phyloP scores from a whole-genome alignment of 2,329 filamentous ascomycete genomes.

The Malbranchea cinnamomea region DNA sequence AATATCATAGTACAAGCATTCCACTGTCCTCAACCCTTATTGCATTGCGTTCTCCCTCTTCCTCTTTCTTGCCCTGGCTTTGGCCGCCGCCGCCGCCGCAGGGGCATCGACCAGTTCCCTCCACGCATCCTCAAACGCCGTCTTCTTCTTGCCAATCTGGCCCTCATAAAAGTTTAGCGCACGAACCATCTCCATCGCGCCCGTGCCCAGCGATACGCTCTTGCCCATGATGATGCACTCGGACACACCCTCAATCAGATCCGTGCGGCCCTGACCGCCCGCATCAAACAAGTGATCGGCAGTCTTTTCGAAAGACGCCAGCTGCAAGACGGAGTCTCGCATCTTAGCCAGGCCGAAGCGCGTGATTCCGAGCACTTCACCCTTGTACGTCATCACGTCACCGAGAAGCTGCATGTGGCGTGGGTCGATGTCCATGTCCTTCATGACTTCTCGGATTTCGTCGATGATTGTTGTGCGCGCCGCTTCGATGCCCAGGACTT shows the following conservation, averaged over 20 bases:
- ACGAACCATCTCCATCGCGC: constrained; percentile 77
- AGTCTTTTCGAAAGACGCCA: constrained; percentile 96
- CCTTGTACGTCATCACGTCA: constrained; percentile 98
- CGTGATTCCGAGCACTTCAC: constrained; percentile 90
- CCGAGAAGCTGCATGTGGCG: constrained; percentile 95
- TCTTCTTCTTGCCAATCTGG: constrained; percentile 43
- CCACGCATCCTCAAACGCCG: constrained; percentile 52
- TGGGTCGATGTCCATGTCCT: constrained; percentile 86
- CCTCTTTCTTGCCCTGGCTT: constrained; percentile 10
- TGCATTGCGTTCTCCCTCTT: background rate
- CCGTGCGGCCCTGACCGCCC: constrained; percentile 78
- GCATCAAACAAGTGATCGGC: constrained; percentile 95
- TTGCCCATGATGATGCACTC: constrained; percentile 99
- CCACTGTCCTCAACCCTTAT: no score
- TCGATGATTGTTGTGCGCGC: constrained; percentile 75
- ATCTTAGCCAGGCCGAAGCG: constrained; percentile 94
- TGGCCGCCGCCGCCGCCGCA: constrained; percentile 8
- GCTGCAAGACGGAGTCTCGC: constrained; percentile 81
- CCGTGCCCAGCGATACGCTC: constrained; percentile 80
- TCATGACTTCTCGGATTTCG: constrained; percentile 84
- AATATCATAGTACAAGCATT: no score
- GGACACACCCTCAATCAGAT: constrained; percentile 81
- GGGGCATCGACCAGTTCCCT: constrained; percentile 16
- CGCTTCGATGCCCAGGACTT: constrained; percentile 88
- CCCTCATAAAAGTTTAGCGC: constrained; percentile 51